These are phyloP conservation scores for Leccinum subspadiceum DNA, from an alignment of 1,284 basidiomycete genomes.

Conservation along the genomic window DNA sequence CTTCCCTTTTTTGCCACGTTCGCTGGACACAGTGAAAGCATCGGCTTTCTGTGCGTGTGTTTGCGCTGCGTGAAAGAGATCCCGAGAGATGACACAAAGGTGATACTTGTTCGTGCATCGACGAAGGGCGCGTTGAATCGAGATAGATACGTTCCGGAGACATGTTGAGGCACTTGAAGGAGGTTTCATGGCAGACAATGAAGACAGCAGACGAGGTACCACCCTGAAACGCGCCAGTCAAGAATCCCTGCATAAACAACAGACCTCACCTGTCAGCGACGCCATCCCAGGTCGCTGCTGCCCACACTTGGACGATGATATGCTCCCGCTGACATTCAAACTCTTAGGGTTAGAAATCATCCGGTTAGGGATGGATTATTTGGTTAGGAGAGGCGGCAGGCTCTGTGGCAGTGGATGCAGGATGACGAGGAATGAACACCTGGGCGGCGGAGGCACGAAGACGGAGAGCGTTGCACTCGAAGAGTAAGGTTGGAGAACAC, in stretches of 20 bases:
- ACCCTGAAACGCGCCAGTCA: conserved; percentile 3
- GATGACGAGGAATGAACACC: conserved; percentile 26
- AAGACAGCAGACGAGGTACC: conserved; percentile 6
- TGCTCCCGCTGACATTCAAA: conserved; percentile 20
- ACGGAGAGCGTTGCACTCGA: conserved; percentile 20
- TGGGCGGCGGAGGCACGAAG: conserved; percentile 27
- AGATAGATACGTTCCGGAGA: conserved; percentile 31
- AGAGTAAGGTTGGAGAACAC: conserved; percentile 9
- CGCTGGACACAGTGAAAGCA: conserved; percentile 24
- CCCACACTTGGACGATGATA: conserved; percentile 22
- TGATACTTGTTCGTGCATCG: conserved; percentile 25
- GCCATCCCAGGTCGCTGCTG: conserved; percentile 14
- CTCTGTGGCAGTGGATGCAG: conserved; percentile 21
- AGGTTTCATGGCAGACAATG: conserved; percentile 25
- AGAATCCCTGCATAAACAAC: conserved; percentile 1
- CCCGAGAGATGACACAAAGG: conserved; percentile 31
- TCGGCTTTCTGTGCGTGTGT: conserved; percentile 30
- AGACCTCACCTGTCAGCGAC: conserved; percentile 12
- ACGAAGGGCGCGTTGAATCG: conserved; percentile 8
- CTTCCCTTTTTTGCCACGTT: conserved; percentile 20
- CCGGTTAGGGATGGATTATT: conserved; percentile 34
- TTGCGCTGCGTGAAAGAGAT: conserved; percentile 19
- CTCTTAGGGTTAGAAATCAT: conserved; percentile 40
- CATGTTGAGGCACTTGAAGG: conserved; percentile 12
- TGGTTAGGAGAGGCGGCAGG: conserved; percentile 29